Base-by-base conservation (phyloP, 495 filamentous ascomycete species). In the Jackrogersella minutella region DNA sequence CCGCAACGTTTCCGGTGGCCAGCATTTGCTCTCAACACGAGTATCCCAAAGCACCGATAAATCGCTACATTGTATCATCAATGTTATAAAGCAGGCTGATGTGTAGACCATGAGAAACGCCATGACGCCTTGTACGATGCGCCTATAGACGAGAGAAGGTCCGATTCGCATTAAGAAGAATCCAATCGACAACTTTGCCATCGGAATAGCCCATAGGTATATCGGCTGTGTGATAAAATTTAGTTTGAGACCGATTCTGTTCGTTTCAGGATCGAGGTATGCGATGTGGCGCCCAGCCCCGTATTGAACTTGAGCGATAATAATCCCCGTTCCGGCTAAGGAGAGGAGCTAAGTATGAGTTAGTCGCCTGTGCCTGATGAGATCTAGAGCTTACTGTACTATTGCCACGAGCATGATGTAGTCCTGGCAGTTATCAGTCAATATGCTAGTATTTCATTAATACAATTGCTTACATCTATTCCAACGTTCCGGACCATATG, bases 101-200 rank as follows among this genome's bases (percentile, higher is more conserved):
- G 81, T 82, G 52, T 82, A 84, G 1, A 76, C 49, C 1, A 65
- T 19, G 70, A 81, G 78, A 51, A 82, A 74, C 11, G 50, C 74
- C 73, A 76, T 69, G 59, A 72, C 41, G 4, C 54, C 60, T 3
- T 72, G 55, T 39, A 84, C 73, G 9, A 80, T 72, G 33, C 66
- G 62, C 41, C 66, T 78, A 56, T 80, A 81, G 5, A 64, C 55
- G 41, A 67, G 65, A 1, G 62, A 69, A 5, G 71, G 59, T 14
- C 77, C 73, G 41, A 83, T 74, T 0, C 81, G 77, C 46, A 82
- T 44, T 19, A 84, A 62, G 58, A 83, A 82, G 16, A 83, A 58
- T 1, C 79, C 81, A 50, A 83, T 76, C 34, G 78, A 79, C 39
- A 82, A 55, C 64, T 85, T 85, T 21, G 80, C 78, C 16, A 81